A percentile compares a stretch with the other conserved stretches of the same genome.
These are phyloP conservation scores for Aspergillus brunneoviolaceus DNA, from an alignment of 2,329 filamentous ascomycete genomes.

Conservation along the genomic window DNA sequence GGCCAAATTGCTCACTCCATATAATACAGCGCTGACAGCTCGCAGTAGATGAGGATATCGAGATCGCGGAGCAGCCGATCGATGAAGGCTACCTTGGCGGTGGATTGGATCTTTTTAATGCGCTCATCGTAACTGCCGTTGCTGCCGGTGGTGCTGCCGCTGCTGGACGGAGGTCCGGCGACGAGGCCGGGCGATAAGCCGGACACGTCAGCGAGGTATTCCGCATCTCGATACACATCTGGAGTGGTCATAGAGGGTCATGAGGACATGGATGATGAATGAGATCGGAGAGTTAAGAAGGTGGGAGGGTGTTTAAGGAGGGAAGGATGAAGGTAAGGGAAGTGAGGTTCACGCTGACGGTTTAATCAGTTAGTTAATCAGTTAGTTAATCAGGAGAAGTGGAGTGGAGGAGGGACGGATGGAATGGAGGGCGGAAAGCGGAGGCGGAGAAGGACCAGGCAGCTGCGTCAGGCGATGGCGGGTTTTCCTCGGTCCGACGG, in stretches of 20 bases:
- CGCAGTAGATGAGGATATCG: slow-evolving; percentile 61
- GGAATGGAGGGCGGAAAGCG: not conserved
- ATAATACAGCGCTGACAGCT: slow-evolving; percentile 62
- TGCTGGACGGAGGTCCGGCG: slow-evolving; percentile 17
- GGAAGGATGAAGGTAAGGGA: not conserved
- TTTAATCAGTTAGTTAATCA: not conserved
- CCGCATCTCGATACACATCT: slow-evolving; percentile 48
- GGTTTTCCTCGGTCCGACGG: slow-evolving; percentile 25
- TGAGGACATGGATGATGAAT: slow-evolving; percentile 35
- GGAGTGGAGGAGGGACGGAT: not conserved
- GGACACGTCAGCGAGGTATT: slow-evolving; percentile 48
- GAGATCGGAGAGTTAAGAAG: not conserved
- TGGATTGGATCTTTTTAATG: slow-evolving; percentile 36
- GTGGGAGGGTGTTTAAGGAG: slow-evolving; percentile 6
- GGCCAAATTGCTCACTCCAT: slow-evolving; percentile 53
- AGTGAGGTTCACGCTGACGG: not conserved
- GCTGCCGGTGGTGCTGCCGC: not conserved
- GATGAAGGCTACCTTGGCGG: slow-evolving; percentile 49
- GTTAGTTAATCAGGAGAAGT: not conserved
- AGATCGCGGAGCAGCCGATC: slow-evolving; percentile 58
- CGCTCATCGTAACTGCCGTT: slow-evolving; percentile 24
- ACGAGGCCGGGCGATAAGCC: slow-evolving; percentile 36
- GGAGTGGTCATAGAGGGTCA: slow-evolving; percentile 50
- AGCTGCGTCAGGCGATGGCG: slow-evolving; percentile 9
- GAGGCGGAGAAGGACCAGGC: not conserved